phyloP scores from a whole-genome alignment of 768 basidiomycete genomes.

The Russula lepida region DNA sequence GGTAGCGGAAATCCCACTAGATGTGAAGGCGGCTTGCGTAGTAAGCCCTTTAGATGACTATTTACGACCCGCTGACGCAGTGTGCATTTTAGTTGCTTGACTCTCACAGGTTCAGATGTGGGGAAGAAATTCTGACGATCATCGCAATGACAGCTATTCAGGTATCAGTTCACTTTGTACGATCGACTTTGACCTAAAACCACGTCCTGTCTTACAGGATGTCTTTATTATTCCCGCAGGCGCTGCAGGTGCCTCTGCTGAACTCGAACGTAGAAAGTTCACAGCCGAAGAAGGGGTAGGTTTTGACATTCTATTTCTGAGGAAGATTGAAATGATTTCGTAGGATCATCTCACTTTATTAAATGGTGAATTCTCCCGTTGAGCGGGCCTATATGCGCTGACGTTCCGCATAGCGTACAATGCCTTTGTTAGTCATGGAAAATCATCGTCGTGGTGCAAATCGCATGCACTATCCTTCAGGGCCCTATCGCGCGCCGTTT shows the following conservation, averaged over 20 bases:
- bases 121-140: slow-evolving; percentile 93
- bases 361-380: slow-evolving; percentile 51
- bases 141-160: slow-evolving; percentile 93
- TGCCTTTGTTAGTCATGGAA: slow-evolving; percentile 76
- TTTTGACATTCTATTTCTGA: slow-evolving; percentile 5
- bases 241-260: slow-evolving; percentile 74
- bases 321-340: background rate
- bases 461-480: slow-evolving; percentile 88
- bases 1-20: slow-evolving; percentile 91
- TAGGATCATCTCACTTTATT: slow-evolving; percentile 93
- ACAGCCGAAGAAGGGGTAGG: slow-evolving; percentile 95
- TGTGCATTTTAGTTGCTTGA: slow-evolving; percentile 57
- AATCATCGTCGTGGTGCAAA: slow-evolving; percentile 89
- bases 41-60: slow-evolving; percentile 36
- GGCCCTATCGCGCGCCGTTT: slow-evolving; percentile 87
- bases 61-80: background rate
- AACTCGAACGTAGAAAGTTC: slow-evolving; percentile 91
- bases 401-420: slow-evolving; percentile 63
- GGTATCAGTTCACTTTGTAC: slow-evolving; percentile 31
- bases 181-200: background rate
- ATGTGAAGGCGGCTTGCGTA: slow-evolving; percentile 90
- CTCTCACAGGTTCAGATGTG: slow-evolving; percentile 80
- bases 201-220: slow-evolving; percentile 43
- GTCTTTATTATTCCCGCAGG: slow-evolving; percentile 86
- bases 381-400: background rate